Evolutionary conservation across 129 eudicot genomes (phyloP), one percentile per base, ranked within the genome.

Genomic region (Flaveria robusta): DNA sequence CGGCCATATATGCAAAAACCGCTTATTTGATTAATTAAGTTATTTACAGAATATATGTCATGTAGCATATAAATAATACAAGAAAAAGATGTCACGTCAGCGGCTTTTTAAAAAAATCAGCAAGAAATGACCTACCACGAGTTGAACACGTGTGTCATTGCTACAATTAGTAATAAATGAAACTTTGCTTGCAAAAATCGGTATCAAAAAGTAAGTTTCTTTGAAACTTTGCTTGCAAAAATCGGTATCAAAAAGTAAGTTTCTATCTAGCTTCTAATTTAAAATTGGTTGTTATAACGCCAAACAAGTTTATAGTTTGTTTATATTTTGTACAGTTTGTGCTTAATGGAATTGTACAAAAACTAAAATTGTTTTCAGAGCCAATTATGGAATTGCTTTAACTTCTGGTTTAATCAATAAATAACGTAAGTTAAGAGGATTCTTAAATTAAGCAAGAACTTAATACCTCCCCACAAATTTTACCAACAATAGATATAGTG

Each of bases 401-500:
- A 14, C 9, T 51, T 71, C 47, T 41, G 39, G 9, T 24, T 13
- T 26, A 4, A 13, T 14, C 12, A 27, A 62, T 13, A 4, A 27
- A 24, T 6, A 22, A 20, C 29, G 0, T 56, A 56, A 13, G 3
- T 60, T 58, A 16, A 13, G 22, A 58, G 34, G 34, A 22, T 13
- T 14, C 42, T 62, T 27, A 26, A 13, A 62, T 31, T 7, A 7
- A 7, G 50, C 9, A 76, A 64, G 19, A 60, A 77, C 24, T 47
- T 3, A 76, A 58, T 83, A 91, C 97, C 97, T 91, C 97, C 19
- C 96, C 89, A 84, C 97, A 91, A 74, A 91, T 91, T 83, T 83
- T 91, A 52, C 97, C 97, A 63, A 92, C 91, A 66, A 80, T 87
- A 11, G 97, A 87, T 51, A 89, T 87, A 3, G 85, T 91, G 74